Percentiles rank a stretch among this genome's conserved stretches.
Evolutionary conservation across 176 grass and related monocot species (phyloP).

Genomic region (Poa annua): DNA sequence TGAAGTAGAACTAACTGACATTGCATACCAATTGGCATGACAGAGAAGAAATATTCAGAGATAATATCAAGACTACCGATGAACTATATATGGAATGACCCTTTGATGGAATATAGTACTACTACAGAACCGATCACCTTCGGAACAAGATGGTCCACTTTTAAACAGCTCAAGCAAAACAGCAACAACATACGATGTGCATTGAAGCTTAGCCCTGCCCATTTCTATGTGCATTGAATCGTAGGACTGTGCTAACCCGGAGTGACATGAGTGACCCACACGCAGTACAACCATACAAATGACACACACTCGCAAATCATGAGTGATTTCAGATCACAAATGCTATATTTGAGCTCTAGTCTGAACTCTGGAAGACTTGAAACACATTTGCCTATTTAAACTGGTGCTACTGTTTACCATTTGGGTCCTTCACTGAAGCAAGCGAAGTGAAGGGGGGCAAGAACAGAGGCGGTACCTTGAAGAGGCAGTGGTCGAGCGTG

Average conservation of each 20-base stretch:
- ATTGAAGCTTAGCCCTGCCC: neutral
- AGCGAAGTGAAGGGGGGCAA: neutral
- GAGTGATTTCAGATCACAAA: neutral
- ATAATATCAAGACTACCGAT: neutral
- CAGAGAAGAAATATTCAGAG: neutral
- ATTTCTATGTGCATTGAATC: neutral
- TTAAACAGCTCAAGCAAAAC: neutral
- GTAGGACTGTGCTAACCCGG: neutral
- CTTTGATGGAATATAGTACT: neutral
- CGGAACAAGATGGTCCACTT: neutral
- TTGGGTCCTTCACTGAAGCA: slow-evolving; percentile 5
- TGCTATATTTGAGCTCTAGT: neutral
- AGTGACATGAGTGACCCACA: neutral
- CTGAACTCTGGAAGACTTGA: neutral
- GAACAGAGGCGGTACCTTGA: slow-evolving; percentile 59
- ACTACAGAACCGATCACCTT: neutral
- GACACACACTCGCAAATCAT: neutral
- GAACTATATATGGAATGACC: neutral
- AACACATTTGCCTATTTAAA: neutral
- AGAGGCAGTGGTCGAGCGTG: slow-evolving; percentile 82
- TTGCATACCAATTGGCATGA: neutral
- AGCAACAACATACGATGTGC: neutral
- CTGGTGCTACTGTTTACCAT: neutral
- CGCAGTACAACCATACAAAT: neutral
- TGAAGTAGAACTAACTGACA: neutral